Evolutionary conservation across 768 basidiomycete genomes (phyloP).

Genomic region (Hygrocybe punicea): DNA sequence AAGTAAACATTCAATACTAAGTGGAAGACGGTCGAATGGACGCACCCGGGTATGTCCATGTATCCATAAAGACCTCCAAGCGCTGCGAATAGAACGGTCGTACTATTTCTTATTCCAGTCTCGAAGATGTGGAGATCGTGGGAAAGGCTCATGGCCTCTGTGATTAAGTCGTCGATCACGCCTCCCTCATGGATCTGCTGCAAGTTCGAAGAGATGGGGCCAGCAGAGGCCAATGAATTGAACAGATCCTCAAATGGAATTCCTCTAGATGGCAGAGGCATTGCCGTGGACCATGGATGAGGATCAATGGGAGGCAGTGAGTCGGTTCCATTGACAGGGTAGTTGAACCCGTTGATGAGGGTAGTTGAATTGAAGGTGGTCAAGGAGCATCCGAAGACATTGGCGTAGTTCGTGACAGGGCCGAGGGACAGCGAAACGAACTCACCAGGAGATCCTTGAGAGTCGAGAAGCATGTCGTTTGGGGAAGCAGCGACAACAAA

Average conservation of each 20-base stretch:
- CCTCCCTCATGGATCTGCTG: not conserved
- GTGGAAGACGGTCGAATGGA: not conserved
- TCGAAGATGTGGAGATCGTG: not conserved
- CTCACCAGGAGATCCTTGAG: not conserved
- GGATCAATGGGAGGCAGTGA: too few species aligned
- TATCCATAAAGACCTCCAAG: not conserved
- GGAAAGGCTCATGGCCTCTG: not conserved
- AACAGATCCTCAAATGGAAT: not conserved
- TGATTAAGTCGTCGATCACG: not conserved
- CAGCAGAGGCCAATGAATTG: not conserved
- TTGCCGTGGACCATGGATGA: not conserved
- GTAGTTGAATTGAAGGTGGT: not conserved
- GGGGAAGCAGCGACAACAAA: not conserved
- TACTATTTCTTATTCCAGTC: not conserved
- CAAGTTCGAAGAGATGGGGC: not conserved
- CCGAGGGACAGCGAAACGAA: not conserved
- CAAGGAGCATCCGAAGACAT: not conserved
- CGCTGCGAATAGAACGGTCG: not conserved
- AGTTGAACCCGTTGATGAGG: not conserved
- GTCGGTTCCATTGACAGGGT: not conserved
- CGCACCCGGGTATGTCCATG: not conserved
- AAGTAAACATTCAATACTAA: too few species aligned
- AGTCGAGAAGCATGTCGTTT: not conserved
- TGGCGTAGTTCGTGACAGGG: not conserved
- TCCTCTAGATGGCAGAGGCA: not conserved